Evolutionary conservation across 306 rosid species (phyloP).

Genomic region (cucumber (Cucumis sativus)): Cucumber_9930_V3 NC_026658.2:24167501-24168000

Average conservation of each 20-base stretch:
- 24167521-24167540: neutral
- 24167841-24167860: neutral
- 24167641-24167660: slow-evolving; percentile 65
- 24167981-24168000: neutral
- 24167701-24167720: neutral
- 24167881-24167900: neutral
- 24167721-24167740: neutral
- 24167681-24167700: slow-evolving; percentile 5
- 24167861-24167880: neutral
- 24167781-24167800: neutral
- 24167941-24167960: neutral
- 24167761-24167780: neutral
- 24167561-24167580: slow-evolving; percentile 92
- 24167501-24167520: neutral
- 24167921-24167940: neutral
- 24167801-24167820: neutral
- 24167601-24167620: slow-evolving; percentile 89
- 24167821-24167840: neutral
- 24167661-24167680: slow-evolving; percentile 45
- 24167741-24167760: neutral
- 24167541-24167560: slow-evolving; percentile 19
- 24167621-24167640: slow-evolving; percentile 63
- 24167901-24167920: neutral
- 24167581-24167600: slow-evolving; percentile 94
- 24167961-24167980: neutral